phyloP scores from a whole-genome alignment of 805 yeast species.

The Saturnispora ahearnii region DNA sequence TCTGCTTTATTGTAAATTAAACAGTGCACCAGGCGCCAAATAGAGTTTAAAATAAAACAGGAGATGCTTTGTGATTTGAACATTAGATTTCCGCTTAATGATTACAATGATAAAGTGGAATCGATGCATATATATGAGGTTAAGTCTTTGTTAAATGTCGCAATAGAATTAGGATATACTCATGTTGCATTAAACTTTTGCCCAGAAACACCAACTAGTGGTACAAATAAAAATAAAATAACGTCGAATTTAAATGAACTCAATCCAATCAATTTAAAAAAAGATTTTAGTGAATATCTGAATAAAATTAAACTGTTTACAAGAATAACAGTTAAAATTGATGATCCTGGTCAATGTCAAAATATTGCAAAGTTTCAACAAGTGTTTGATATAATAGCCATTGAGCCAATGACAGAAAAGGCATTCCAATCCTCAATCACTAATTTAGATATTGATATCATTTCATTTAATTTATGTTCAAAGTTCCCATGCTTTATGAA shows the following conservation, averaged over 20 bases:
- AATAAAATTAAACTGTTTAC: constrained; percentile 43
- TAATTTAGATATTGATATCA: constrained; percentile 70
- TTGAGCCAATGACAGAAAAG: constrained; percentile 72
- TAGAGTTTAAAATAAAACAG: no score
- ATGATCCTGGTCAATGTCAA: constrained; percentile 71
- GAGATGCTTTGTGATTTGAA: constrained; percentile 56
- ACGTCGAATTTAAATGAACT: constrained; percentile 34
- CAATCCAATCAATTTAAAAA: constrained; percentile 35
- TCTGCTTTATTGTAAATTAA: no score
- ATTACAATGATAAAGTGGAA: constrained; percentile 36
- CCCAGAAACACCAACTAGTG: constrained; percentile 16
- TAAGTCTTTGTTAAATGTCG: constrained; percentile 41
- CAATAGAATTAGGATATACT: constrained; percentile 59
- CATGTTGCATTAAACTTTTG: constrained; percentile 66
- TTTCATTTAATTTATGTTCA: constrained; percentile 58
- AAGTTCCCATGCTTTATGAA: constrained; percentile 69
- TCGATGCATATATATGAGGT: constrained; percentile 35
- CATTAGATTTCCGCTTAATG: constrained; percentile 59
- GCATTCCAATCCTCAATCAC: constrained; percentile 68
- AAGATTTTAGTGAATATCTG: constrained; percentile 29
- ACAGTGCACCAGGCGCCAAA: no score
- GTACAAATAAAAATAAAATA: constrained; percentile 42
- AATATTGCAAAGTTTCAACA: constrained; percentile 36
- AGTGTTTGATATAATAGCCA: constrained; percentile 70
- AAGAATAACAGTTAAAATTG: constrained; percentile 66